Percentiles rank a stretch among this genome's conserved stretches.
phyloP scores from a whole-genome alignment of 1,139 yeast genomes.

The Suhomyces terraborum region DNA sequence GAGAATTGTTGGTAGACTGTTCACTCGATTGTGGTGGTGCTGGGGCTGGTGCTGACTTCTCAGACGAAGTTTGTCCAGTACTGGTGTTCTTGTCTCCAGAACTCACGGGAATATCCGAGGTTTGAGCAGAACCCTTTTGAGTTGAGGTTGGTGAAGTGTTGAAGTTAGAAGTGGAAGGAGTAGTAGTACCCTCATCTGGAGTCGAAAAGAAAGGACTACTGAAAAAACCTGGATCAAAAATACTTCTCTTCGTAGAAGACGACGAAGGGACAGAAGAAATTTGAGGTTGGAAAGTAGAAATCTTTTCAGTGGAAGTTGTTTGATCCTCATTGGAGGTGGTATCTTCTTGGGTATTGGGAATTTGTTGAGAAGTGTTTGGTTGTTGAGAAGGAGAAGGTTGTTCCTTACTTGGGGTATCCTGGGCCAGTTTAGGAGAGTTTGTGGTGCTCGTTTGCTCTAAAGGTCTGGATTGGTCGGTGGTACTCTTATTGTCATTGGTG shows the following conservation, averaged over 20 bases:
- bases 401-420: background rate
- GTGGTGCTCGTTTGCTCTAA: conserved; percentile 1
- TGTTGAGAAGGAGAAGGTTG: background rate
- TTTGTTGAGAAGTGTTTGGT: background rate
- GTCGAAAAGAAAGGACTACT: background rate
- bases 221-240: conserved; percentile 1
- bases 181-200: background rate
- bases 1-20: background rate
- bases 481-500: background rate
- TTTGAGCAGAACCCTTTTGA: conserved; percentile 2
- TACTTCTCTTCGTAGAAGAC: conserved; percentile 1
- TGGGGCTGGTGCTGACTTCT: background rate
- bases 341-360: background rate
- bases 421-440: background rate
- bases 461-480: background rate
- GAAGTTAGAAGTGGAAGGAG: conserved; percentile 1
- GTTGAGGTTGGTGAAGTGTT: background rate
- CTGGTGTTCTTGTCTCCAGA: background rate
- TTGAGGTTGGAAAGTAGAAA: background rate
- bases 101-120: background rate
- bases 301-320: background rate
- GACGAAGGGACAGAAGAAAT: conserved; percentile 1
- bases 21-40: background rate
- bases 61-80: background rate
- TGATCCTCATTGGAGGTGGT: background rate